Conservation (phyloP, 805 yeast species). For the Lipomyces mesembrius region DNA sequence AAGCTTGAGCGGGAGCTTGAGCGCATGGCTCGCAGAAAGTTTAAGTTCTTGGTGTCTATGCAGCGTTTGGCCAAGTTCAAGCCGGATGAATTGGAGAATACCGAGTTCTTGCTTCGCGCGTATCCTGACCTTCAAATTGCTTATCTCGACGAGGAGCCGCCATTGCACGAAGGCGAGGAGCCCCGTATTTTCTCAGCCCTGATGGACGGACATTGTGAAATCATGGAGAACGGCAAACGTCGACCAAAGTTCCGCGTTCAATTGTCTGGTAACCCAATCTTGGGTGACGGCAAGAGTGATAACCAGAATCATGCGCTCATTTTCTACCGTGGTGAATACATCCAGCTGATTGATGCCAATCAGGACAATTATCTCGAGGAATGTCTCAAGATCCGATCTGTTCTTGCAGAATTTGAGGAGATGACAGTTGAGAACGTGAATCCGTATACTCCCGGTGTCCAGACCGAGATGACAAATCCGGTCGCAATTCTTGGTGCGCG, state of each 20-base stretch:
- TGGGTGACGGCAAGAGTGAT: constrained; percentile 96
- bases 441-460: constrained; percentile 66
- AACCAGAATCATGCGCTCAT: constrained; percentile 88
- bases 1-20: constrained; percentile 94
- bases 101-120: constrained; percentile 67
- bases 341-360: constrained; percentile 93
- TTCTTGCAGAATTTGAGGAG: constrained; percentile 90
- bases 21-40: constrained; percentile 77
- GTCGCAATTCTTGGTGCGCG: constrained; percentile 96
- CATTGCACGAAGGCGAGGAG: constrained; percentile 51
- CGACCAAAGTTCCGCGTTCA: constrained; percentile 67
- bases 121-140: constrained; percentile 81
- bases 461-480: constrained; percentile 51
- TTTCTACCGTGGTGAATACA: constrained; percentile 90
- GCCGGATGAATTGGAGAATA: constrained; percentile 67
- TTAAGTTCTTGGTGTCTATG: constrained; percentile 82
- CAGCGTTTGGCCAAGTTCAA: constrained; percentile 75
- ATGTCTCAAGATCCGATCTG: constrained; percentile 85
- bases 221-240: constrained; percentile 62
- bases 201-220: constrained; percentile 62
- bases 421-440: constrained; percentile 54
- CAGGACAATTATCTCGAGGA: constrained; percentile 96
- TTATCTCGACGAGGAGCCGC: constrained; percentile 89
- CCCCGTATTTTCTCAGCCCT: constrained; percentile 69
- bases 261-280: constrained; percentile 89